Evolutionary conservation across 2,329 filamentous ascomycete genomes (phyloP), one percentile per base, ranked within the genome.

Genomic region (Botrytis paeoniae): DNA sequence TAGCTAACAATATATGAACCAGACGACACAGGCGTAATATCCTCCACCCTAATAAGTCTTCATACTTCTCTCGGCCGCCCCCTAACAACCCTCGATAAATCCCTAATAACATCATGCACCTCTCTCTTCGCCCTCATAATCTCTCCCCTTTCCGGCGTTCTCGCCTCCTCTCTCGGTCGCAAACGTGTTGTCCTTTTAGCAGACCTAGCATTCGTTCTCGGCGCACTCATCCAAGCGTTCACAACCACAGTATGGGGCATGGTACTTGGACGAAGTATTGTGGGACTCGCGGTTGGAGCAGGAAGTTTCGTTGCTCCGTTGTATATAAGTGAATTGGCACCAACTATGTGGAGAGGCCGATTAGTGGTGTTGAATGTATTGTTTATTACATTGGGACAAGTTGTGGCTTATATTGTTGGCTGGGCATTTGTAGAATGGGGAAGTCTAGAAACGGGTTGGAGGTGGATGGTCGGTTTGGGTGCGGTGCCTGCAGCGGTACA

Each of bases 381-480:
- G 35, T 94, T 97, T 77, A 91, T 98, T 73, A 97, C 95, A 0
- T 85, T 93, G 18, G 95, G 95, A 0, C 95, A 98, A 82, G 93
- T 97, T 2, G 88, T 97, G 32, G 95, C 95, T 3, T 98, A 98
- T 81, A 81, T 97, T 2, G 83, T 94, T 10, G 95, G 95, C 1
- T 97, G 93, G 92, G 81, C 86, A 0, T 91, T 97, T 64, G 87
- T 89, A 9, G 86, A 87, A 72, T 84, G 85, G 73, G 87, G 85
- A 0, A 81, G 83, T 73, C 77, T 81, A 35, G 80, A 79, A 51
- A 87, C 86, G 20, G 93, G 92, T 1, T 98, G 95, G 95, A 86
- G 94, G 68, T 97, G 93, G 91, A 95, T 97, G 88, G 94, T 98
- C 0, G 95, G 95, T 0, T 82, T 98, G 0, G 95, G 95, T 0